Conservation (phyloP, 169 alveolate species). For the Cryptosporidium meleagridis region DNA sequence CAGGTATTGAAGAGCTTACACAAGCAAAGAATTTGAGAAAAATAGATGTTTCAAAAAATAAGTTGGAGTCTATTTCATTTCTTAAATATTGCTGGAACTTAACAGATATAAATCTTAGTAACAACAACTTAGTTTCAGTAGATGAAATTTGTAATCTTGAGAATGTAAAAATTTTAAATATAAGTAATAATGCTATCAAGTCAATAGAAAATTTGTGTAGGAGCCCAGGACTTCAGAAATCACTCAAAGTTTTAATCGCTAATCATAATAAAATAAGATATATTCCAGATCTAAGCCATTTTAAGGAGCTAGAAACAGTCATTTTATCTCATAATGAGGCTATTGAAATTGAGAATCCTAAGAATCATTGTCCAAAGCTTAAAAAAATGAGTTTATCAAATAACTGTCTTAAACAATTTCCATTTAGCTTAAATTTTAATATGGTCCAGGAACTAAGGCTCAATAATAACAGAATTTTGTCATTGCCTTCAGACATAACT, state of each 20-base stretch:
- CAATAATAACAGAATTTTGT: constrained; percentile 40
- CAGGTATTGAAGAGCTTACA: constrained; percentile 44
- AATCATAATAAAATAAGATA: constrained; percentile 42
- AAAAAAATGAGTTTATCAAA: constrained; percentile 55
- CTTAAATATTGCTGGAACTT: constrained; percentile 58
- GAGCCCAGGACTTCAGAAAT: constrained; percentile 22
- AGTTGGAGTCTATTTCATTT: constrained; percentile 16
- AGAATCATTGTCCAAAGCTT: constrained; percentile 20
- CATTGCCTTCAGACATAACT: not conserved
- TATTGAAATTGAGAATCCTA: constrained; percentile 31
- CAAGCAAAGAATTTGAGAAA: constrained; percentile 47
- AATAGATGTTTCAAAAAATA: constrained; percentile 48
- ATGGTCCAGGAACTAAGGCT: constrained; percentile 48
- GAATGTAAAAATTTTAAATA: constrained; percentile 25
- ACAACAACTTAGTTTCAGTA: constrained; percentile 21
- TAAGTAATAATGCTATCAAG: constrained; percentile 46
- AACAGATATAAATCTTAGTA: constrained; percentile 57
- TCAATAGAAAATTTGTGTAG: constrained; percentile 38
- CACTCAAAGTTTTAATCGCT: constrained; percentile 65
- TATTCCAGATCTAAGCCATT: constrained; percentile 57
- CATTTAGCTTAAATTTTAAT: constrained; percentile 54
- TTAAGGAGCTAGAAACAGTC: constrained; percentile 48
- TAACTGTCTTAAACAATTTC: constrained; percentile 43
- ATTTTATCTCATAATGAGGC: constrained; percentile 47
- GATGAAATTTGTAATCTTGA: constrained; percentile 33